Conservation (phyloP, 495 filamentous ascomycete genomes). For the Mycothermus thermophilus region DNA sequence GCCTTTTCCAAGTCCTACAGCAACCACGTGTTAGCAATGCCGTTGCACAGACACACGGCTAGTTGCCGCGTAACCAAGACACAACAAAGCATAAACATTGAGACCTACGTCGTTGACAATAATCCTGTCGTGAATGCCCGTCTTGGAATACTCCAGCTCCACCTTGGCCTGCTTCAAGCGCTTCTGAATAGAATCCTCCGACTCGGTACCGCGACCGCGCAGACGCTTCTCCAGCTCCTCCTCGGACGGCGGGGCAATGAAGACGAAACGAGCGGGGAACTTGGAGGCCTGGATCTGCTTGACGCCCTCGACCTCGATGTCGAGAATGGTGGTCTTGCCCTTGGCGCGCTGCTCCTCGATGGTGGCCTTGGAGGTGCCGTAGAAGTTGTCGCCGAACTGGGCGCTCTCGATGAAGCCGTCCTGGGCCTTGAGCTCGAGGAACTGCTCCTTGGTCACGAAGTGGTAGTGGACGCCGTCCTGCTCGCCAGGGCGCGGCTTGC, state of each 20-base stretch:
- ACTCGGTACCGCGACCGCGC: constrained; percentile 72
- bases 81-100: too few relatives aligned
- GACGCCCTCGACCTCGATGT: constrained; percentile 98
- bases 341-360: constrained; percentile 59
- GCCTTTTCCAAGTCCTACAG: constrained; percentile 57
- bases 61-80: too few relatives aligned
- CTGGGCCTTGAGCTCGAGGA: constrained; percentile 50
- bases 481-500: constrained; percentile 63
- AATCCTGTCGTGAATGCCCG: constrained; percentile 67
- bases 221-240: constrained; percentile 63
- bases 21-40: background rate
- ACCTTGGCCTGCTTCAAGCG: constrained; percentile 62
- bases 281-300: constrained; percentile 78
- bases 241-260: constrained; percentile 67
- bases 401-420: constrained; percentile 76
- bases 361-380: constrained; percentile 68
- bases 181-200: constrained; percentile 60
- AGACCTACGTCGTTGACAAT: constrained; percentile 63
- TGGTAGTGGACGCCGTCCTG: constrained; percentile 67
- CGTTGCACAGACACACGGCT: background rate
- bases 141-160: constrained; percentile 69
- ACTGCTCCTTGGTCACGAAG: constrained; percentile 56
- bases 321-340: constrained; percentile 53
- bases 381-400: constrained; percentile 73
- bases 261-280: constrained; percentile 69